phyloP scores from a whole-genome alignment of 2,329 filamentous ascomycete species.

The Colletotrichum sojae region DNA sequence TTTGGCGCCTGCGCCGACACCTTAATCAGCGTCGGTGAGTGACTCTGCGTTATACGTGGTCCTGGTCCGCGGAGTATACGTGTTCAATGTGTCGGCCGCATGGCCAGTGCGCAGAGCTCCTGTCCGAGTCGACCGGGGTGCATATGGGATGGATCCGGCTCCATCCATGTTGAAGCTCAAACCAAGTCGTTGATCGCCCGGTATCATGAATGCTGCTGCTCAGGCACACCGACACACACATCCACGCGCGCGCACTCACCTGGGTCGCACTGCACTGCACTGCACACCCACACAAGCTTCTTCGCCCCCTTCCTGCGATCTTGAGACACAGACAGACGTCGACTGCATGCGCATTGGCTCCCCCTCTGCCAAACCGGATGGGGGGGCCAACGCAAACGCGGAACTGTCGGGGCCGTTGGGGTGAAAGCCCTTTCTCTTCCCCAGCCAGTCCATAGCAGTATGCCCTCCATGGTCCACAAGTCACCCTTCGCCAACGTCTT shows the following conservation, averaged over 20 bases:
- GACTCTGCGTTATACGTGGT: slow-evolving; percentile 24
- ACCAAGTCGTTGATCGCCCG: slow-evolving; percentile 36
- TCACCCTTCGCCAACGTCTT: slow-evolving; percentile 16
- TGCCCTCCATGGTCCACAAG: background rate
- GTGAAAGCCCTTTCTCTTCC: background rate
- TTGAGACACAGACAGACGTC: slow-evolving; percentile 19
- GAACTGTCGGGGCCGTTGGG: slow-evolving; percentile 34
- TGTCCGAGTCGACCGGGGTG: slow-evolving; percentile 35
- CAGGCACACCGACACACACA: slow-evolving; percentile 28
- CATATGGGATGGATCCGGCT: slow-evolving; percentile 36
- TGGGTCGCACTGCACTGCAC: slow-evolving; percentile 19
- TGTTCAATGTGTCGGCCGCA: slow-evolving; percentile 20
- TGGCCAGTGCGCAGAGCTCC: slow-evolving; percentile 33
- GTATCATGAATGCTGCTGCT: slow-evolving; percentile 38
- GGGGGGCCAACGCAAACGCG: slow-evolving; percentile 35
- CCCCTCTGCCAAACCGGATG: slow-evolving; percentile 2
- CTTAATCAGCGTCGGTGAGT: slow-evolving; percentile 11
- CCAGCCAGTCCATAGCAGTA: background rate
- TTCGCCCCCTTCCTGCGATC: background rate
- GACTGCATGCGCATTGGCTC: slow-evolving; percentile 29
- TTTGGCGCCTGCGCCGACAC: slow-evolving; percentile 19
- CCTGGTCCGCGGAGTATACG: slow-evolving; percentile 18
- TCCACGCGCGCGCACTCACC: background rate
- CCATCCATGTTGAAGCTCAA: slow-evolving; percentile 40
- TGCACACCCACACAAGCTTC: slow-evolving; percentile 13